Conservation (phyloP, 176 grass and related monocot species). For the Bromus sterilis region DNA sequence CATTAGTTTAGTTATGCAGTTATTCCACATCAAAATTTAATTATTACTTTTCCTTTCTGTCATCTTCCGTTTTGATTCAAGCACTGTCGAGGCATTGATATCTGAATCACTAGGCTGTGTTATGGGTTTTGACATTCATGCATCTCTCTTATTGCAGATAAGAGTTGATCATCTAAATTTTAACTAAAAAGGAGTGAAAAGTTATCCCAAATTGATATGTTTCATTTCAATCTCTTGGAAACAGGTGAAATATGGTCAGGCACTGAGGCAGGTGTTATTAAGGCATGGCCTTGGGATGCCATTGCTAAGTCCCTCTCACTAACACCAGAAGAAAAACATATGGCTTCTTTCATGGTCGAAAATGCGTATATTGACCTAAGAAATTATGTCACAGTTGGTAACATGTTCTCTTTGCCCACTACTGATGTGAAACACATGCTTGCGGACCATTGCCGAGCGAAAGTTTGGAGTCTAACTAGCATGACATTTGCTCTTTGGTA, state of each 20-base stretch:
- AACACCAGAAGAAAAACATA: conserved; percentile 57
- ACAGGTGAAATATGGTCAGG: conserved; percentile 98
- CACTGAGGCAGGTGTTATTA: conserved; percentile 76
- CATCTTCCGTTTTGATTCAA: background rate
- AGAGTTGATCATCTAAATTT: background rate
- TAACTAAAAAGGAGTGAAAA: background rate
- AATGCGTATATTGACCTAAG: conserved; percentile 70
- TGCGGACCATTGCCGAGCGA: conserved; percentile 54
- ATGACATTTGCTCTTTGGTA: conserved; percentile 87
- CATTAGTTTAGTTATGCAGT: background rate
- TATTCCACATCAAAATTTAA: background rate
- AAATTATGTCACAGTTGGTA: conserved; percentile 59
- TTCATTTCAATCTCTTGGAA: conserved; percentile 40
- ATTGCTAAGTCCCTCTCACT: conserved; percentile 72
- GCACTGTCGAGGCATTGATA: background rate
- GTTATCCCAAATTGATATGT: conserved; percentile 6
- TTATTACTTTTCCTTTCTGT: background rate
- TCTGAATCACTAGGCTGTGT: background rate
- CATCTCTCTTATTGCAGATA: background rate
- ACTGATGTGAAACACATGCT: conserved; percentile 71
- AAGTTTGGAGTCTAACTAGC: conserved; percentile 78
- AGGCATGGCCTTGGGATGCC: conserved; percentile 83
- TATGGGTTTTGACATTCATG: conserved; percentile 12
- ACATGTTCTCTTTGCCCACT: conserved; percentile 58
- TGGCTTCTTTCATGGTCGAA: conserved; percentile 59